A percentile compares a stretch with the other conserved stretches of the same genome.
Evolutionary conservation across 805 yeast genomes (phyloP).

Genomic region (Saturnispora kantuleensis): DNA sequence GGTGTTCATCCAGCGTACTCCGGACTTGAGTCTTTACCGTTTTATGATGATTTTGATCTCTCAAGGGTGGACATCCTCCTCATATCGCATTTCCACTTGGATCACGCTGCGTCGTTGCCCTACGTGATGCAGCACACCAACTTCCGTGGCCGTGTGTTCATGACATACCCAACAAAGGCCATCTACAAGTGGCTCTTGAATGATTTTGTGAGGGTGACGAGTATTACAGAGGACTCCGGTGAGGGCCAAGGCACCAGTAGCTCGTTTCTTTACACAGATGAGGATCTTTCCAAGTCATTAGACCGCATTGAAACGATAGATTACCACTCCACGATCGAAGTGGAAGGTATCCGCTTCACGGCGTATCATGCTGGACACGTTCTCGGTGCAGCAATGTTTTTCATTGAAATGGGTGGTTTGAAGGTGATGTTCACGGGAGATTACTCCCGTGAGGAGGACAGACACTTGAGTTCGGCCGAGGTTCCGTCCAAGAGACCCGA

Average conservation of each 20-base stretch:
- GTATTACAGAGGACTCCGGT: conserved; percentile 37
- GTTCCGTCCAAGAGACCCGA: conserved; percentile 85
- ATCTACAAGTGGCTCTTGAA: conserved; percentile 91
- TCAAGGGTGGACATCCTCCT: conserved; percentile 77
- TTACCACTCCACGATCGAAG: conserved; percentile 90
- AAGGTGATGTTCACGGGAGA: conserved; percentile 91
- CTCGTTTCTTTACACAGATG: conserved; percentile 66
- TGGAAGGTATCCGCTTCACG: conserved; percentile 89
- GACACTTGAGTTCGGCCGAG: conserved; percentile 93
- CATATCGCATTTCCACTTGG: conserved; percentile 93
- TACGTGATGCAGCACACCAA: conserved; percentile 96
- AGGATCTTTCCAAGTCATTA: conserved; percentile 78
- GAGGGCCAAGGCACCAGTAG: conserved; percentile 35
- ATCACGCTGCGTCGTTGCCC: conserved; percentile 96
- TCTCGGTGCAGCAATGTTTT: conserved; percentile 96
- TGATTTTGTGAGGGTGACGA: conserved; percentile 89
- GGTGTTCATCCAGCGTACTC: conserved; percentile 95
- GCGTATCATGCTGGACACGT: conserved; percentile 99
- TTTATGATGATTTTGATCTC: conserved; percentile 89
- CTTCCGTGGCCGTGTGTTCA: conserved; percentile 90
- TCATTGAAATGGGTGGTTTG: conserved; percentile 88
- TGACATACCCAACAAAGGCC: conserved; percentile 99
- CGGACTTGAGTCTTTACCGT: conserved; percentile 87
- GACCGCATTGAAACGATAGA: conserved; percentile 90
- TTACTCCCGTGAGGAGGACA: conserved; percentile 89